These are phyloP conservation scores for Cladophialophora psammophila DNA, from an alignment of 2,329 filamentous ascomycete genomes.

Conservation along the genomic window DNA sequence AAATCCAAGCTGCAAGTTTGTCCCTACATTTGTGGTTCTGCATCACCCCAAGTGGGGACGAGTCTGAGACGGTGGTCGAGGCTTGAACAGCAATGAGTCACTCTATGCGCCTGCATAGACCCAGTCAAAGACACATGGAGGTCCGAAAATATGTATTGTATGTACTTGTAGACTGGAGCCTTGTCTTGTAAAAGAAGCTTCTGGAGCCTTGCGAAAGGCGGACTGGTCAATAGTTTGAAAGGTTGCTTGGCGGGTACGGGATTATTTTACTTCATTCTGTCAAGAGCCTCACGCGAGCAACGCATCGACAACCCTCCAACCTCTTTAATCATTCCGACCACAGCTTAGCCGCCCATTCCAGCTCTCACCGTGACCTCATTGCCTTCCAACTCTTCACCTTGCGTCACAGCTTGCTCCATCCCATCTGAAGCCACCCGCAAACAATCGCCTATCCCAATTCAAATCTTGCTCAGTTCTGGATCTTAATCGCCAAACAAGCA, in stretches of 20 bases:
- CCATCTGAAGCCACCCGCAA: not conserved
- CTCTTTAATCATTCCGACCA: not conserved
- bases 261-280: conserved; percentile 4
- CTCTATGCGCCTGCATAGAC: not conserved
- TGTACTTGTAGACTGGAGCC: not conserved
- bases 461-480: not conserved
- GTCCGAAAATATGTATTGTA: not conserved
- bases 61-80: not conserved
- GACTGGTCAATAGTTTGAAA: not conserved
- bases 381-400: not conserved
- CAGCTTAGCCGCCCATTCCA: not conserved
- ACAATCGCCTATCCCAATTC: not conserved
- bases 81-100: not conserved
- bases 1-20: not conserved
- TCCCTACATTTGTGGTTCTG: not conserved
- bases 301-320: not conserved
- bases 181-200: conserved; percentile 3
- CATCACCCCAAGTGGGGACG: not conserved
- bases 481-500: conserved; percentile 1
- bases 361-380: not conserved
- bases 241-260: not conserved
- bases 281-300: conserved; percentile 22
- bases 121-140: not conserved
- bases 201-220: conserved; percentile 11
- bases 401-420: not conserved